Base-by-base conservation (phyloP, 495 filamentous ascomycete genomes). In the Penicillium turbatum region DNA sequence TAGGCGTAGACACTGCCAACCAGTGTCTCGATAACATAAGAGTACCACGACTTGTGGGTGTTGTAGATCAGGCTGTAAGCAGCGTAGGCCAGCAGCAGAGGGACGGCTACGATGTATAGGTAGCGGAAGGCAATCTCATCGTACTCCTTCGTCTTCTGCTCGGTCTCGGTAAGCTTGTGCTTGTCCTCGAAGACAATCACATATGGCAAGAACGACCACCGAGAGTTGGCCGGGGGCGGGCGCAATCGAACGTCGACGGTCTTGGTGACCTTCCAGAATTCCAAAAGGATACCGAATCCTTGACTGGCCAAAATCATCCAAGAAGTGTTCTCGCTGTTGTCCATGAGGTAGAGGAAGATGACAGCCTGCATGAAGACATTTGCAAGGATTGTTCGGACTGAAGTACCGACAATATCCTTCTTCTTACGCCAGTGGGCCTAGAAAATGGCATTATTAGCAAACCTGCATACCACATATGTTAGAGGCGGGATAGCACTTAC, bases 261-360 rank as follows among this genome's bases (percentile, higher is more conserved):
- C 49, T 96, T 97, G n/a, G 93, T 98, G 66, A 98, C 83, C 66
- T 98, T 98, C 93, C 93, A 98, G 15, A 93, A 85, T 73, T 98
- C 93, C 48, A 98, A 84, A 8, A 96, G 65, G 57, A 98, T 98
- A 34, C 93, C 92, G 48, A 93, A 84, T 16, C 89, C 93, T 72
- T 98, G 93, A 12, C 89, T 86, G 35, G 90, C 86, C 17, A 98
- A 79, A 62, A 98, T 97, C 92, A 97, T 97, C 92, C 93, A 98
- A 41, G 88, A 93, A 5, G 93, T 98, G 64, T 92, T 92, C 15
- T 96, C 89, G 55, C 88, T 95, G 71, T 98, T 97, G 72, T 98
- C 93, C 64, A 98, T 75, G n/a, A 98, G 80, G 71, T 98, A 98
- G 24, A 98, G 82, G 81, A 98, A 96, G 69, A 98, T 96, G 63